Conservation (phyloP, 805 yeast genomes). For the Spathaspora gorwiae region DNA sequence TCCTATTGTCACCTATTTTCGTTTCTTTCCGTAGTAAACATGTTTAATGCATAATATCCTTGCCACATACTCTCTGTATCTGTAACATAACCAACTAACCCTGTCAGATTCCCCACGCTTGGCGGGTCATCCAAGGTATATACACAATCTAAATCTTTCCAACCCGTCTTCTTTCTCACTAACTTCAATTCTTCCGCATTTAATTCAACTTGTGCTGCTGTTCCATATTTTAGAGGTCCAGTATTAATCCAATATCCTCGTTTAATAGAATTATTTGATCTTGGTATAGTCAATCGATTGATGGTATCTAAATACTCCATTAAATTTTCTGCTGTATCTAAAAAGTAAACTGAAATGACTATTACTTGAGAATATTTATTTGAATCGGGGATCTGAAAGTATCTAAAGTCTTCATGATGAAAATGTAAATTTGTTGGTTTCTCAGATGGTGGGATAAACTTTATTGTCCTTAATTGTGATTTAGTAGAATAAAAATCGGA, state of each 20-base stretch:
- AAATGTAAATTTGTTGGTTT: slow-evolving; percentile 47
- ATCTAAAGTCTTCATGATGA: slow-evolving; percentile 61
- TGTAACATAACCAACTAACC: slow-evolving; percentile 60
- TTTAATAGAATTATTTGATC: slow-evolving; percentile 13
- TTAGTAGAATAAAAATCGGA: slow-evolving; percentile 12
- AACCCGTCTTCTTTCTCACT: slow-evolving; percentile 57
- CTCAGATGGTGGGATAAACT: slow-evolving; percentile 16
- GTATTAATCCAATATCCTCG: slow-evolving; percentile 79
- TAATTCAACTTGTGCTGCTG: slow-evolving; percentile 72
- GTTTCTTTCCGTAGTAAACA: slow-evolving; percentile 46
- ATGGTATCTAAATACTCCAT: slow-evolving; percentile 71
- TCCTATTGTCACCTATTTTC: slow-evolving; percentile 13
- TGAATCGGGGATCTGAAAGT: slow-evolving; percentile 33
- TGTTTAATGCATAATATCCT: slow-evolving; percentile 66
- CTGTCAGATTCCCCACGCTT: slow-evolving; percentile 10
- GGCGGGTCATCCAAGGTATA: slow-evolving; percentile 10
- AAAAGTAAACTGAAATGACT: slow-evolving; percentile 67
- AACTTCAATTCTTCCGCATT: slow-evolving; percentile 61
- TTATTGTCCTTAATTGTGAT: slow-evolving; percentile 16
- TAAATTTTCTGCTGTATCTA: slow-evolving; percentile 89
- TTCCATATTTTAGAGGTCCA: slow-evolving; percentile 92
- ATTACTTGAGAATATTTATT: slow-evolving; percentile 37
- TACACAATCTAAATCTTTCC: slow-evolving; percentile 35
- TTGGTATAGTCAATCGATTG: slow-evolving; percentile 19
- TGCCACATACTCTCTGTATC: slow-evolving; percentile 67